Base-by-base conservation (phyloP, 441 rosid species). In the Dalechampia spathulata region DNA sequence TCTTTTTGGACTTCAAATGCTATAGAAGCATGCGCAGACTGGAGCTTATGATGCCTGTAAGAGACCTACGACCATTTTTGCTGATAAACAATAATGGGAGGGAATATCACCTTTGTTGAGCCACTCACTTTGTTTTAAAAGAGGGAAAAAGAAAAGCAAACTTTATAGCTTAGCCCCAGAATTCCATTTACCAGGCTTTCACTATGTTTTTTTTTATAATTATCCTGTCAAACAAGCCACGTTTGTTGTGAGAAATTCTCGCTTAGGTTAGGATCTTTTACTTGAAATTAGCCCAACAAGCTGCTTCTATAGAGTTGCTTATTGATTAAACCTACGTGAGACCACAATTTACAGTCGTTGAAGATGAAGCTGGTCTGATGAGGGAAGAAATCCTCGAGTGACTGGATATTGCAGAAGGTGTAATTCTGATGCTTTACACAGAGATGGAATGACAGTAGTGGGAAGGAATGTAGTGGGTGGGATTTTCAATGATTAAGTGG, bases 101-200 rank as follows among this genome's bases (percentile, higher is more conserved):
- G n/a, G n/a, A n/a, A 38, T n/a, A n/a, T 55, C n/a, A 49, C 40
- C 60, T 56, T 42, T 56, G 49, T 27, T 42, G 49, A 41, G 38
- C 49, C 60, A 56, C 60, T 43, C 34, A 37, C 52, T 26, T 0
- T 23, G 2, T 22, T n/a, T n/a, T n/a, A n/a, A n/a, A n/a, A n/a
- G n/a, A n/a, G n/a, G n/a, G n/a, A n/a, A n/a, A n/a, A n/a, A n/a
- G 30, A 52, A 40, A 39, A 26, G 25, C 19, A 8, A 23, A 25
- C 45, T 46, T 47, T 36, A 21, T 34, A 58, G 20, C 37, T 22
- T 36, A 25, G 45, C 55, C 47, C 20, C 48, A 13, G 56, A 2
- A 16, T 41, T 60, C 40, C 28, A 36, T 9, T 6, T 58, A 12
- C 17, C 52, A 57, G 34, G 52, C 44, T 40, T 38, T 46, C 13